Base-by-base conservation (phyloP, 352 stramenopile species). In the Globisporangium middletonii region DNA sequence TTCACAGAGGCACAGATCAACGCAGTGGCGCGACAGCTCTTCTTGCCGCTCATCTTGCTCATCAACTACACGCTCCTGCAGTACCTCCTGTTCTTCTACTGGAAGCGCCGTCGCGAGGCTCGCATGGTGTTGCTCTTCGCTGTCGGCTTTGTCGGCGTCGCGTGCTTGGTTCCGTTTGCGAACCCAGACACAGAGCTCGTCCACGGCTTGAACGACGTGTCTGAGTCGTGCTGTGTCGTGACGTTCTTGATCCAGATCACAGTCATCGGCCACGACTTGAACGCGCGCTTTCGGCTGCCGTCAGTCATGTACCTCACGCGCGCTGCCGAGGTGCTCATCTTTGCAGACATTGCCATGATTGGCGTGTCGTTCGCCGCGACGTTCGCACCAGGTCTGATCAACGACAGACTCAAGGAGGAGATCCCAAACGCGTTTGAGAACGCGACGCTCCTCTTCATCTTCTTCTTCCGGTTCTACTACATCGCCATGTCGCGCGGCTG, bases 181-280 rank as follows among this genome's bases (percentile, higher is more conserved):
- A 50, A 63, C 18, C 53, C 64, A 6, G 54, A 67, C 43, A 11
- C 41, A 3, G 51, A 59, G 1, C 53, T 63, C 19, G 54, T 68
- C 27, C 28, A 61, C 35, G 43, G 53, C 0, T 30, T 76, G 28
- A 75, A 75, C 49, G 60, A 74, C 45, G 65, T 74, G 7, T 75
- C 67, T 9, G 70, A 75, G 64, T 63, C 68, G 48, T 66, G 61
- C 12, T 64, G 67, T 1, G 52, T 69, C 38, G 30, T 71, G 7
- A 73, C 61, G 15, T 77, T 80, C 56, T 62, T 73, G 7, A 63
- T 75, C 3, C 71, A 77, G 49, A 77, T 79, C 60, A 73, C 69
- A 0, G 63, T 75, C 12, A 64, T 79, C 26, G 64, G 65, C 18
- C 52, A 56, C 19, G 68, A 60, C 28, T 59, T 76, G 13, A 59